These are phyloP conservation scores for Chrysanthemum makinoi DNA, from an alignment of 129 eudicot species.

Conservation along the genomic window DNA sequence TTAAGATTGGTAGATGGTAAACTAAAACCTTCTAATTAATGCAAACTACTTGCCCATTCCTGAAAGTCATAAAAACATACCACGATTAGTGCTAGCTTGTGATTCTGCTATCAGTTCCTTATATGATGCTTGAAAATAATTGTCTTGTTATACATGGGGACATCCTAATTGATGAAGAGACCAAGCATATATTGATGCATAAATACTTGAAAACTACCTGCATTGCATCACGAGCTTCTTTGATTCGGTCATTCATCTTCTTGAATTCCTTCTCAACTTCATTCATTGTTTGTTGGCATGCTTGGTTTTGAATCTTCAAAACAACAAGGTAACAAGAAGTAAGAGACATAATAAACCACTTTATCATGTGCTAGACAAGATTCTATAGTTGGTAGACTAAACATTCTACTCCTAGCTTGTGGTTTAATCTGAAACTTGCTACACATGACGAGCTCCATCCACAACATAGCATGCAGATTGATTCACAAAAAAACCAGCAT, in stretches of 20 bases:
- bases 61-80: conserved; percentile 39
- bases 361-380: no score
- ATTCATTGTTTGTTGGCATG: conserved; percentile 75
- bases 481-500: conserved; percentile 2
- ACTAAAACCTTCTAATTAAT: neutral
- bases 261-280: conserved; percentile 78
- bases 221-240: conserved; percentile 79
- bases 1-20: conserved; percentile 15
- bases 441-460: no score
- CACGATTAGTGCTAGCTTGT: conserved; percentile 70
- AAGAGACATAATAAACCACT: neutral
- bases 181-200: conserved; percentile 5
- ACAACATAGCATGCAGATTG: no score
- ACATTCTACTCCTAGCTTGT: no score
- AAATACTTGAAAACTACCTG: conserved; percentile 39
- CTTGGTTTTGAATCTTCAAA: conserved; percentile 72
- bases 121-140: conserved; percentile 64
- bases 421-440: no score
- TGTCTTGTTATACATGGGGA: conserved; percentile 14
- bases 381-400: no score
- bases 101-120: conserved; percentile 63
- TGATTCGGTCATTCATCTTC: conserved; percentile 67
- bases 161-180: conserved; percentile 16
- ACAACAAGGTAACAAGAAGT: conserved; percentile 17
- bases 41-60: neutral